phyloP scores from a whole-genome alignment of 2,329 filamentous ascomycete species.

The Pseudogymnoascus verrucosus region DNA sequence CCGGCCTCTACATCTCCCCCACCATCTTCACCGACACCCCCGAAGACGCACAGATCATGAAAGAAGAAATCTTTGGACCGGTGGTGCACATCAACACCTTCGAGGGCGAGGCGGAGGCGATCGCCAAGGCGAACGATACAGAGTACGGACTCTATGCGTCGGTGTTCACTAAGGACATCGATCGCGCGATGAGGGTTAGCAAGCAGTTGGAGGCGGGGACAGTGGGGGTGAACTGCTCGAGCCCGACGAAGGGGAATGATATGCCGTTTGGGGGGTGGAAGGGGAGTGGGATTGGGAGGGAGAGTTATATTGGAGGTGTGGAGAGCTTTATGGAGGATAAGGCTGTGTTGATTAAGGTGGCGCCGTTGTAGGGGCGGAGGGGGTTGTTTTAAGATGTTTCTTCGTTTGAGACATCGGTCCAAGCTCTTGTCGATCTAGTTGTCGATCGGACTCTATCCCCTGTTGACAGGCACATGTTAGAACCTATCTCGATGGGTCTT shows the following conservation, averaged over 20 bases:
- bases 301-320: constrained; percentile 17
- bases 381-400: background rate
- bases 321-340: constrained; percentile 23
- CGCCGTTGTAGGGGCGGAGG: background rate
- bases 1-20: constrained; percentile 19
- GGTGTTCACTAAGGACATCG: constrained; percentile 51
- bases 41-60: constrained; percentile 11
- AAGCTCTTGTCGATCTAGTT: background rate
- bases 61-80: constrained; percentile 55
- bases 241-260: constrained; percentile 16
- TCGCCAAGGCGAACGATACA: constrained; percentile 54
- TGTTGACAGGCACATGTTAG: background rate
- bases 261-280: constrained; percentile 24
- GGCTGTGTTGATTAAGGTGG: constrained; percentile 20
- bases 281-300: constrained; percentile 19
- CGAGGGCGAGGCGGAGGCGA: constrained; percentile 47
- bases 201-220: constrained; percentile 44
- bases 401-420: background rate
- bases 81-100: constrained; percentile 47
- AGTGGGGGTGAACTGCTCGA: constrained; percentile 27
- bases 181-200: constrained; percentile 37
- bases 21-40: constrained; percentile 17
- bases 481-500: background rate
- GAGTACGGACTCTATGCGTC: constrained; percentile 53
- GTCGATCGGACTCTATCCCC: background rate